A percentile compares a stretch with the other conserved stretches of the same genome.
Conservation (phyloP, 352 stramenopile species). For the Elongisporangium prolatum region DNA sequence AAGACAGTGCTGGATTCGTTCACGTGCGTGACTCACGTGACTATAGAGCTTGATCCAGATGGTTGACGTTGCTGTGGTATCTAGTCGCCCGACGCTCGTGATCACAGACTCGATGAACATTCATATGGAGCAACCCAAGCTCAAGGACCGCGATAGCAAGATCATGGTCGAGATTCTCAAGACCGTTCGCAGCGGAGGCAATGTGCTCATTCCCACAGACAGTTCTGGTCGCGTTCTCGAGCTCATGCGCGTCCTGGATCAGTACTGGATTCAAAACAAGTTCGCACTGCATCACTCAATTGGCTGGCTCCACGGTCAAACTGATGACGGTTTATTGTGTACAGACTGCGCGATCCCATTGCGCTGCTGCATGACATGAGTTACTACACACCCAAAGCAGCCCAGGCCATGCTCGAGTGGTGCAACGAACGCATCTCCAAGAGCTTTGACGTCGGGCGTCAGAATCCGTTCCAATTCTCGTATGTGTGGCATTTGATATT, state of each 20-base stretch:
- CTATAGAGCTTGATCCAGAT: too few species aligned
- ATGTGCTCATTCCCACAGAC: conserved; percentile 95
- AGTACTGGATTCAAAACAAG: conserved; percentile 96
- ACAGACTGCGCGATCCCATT: conserved; percentile 80
- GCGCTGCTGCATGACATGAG: conserved; percentile 86
- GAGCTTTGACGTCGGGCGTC: conserved; percentile 84
- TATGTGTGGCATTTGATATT: conserved; percentile 25
- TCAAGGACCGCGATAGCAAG: conserved; percentile 87
- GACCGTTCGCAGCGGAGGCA: conserved; percentile 89
- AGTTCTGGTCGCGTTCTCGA: conserved; percentile 93
- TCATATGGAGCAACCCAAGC: conserved; percentile 80
- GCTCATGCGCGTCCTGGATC: conserved; percentile 92
- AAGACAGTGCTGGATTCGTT: conserved; percentile 93
- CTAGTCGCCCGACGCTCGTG: conserved; percentile 76
- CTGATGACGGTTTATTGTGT: conserved; percentile 4
- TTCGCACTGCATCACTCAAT: conserved; percentile 22
- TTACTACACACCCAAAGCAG: conserved; percentile 85
- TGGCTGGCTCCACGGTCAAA: not conserved
- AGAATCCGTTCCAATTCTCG: conserved; percentile 89
- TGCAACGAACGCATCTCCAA: conserved; percentile 88
- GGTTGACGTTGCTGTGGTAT: too few species aligned
- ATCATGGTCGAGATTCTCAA: conserved; percentile 93
- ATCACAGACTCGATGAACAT: conserved; percentile 90
- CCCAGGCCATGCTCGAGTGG: conserved; percentile 88
- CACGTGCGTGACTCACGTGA: too few species aligned